These are phyloP conservation scores for Populus tremula DNA, from an alignment of 345 rosid genomes.

Conservation along the genomic window DNA sequence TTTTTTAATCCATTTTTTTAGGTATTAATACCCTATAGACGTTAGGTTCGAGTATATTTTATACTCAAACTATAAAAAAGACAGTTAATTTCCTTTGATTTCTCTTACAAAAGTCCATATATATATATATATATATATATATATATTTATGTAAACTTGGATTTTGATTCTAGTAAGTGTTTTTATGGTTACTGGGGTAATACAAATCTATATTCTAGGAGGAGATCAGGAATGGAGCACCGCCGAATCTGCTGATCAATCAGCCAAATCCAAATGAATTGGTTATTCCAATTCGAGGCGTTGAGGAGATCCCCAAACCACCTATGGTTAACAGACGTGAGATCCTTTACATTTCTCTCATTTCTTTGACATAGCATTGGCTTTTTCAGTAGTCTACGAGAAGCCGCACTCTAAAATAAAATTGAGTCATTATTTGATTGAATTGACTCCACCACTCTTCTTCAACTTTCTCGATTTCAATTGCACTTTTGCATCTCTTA, in stretches of 20 bases:
- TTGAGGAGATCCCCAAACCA: slow-evolving; percentile 64
- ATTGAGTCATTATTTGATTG: not conserved
- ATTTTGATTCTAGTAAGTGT: not conserved
- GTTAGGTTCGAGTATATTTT: slow-evolving; percentile 8
- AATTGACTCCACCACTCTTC: not conserved
- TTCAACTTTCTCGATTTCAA: not conserved
- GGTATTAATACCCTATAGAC: not conserved
- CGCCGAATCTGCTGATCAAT: slow-evolving; percentile 64
- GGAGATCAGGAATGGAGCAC: slow-evolving; percentile 61
- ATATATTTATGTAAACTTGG: not conserved
- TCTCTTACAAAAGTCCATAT: not conserved
- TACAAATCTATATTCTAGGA: slow-evolving; percentile 41
- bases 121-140: too few relatives aligned
- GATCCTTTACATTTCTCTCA: slow-evolving; percentile 6
- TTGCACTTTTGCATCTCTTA: not conserved
- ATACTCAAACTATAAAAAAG: not conserved
- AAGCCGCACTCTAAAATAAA: not conserved
- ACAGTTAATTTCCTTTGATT: not conserved
- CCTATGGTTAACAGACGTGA: slow-evolving; percentile 81
- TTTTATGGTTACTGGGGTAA: slow-evolving; percentile 4
- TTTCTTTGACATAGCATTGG: not conserved
- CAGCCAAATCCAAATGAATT: slow-evolving; percentile 57
- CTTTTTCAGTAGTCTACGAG: not conserved
- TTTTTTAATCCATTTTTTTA: not conserved
- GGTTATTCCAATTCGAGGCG: slow-evolving; percentile 50